Evolutionary conservation across 768 basidiomycete species (phyloP).

Genomic region (Serendipita sp.): DNA sequence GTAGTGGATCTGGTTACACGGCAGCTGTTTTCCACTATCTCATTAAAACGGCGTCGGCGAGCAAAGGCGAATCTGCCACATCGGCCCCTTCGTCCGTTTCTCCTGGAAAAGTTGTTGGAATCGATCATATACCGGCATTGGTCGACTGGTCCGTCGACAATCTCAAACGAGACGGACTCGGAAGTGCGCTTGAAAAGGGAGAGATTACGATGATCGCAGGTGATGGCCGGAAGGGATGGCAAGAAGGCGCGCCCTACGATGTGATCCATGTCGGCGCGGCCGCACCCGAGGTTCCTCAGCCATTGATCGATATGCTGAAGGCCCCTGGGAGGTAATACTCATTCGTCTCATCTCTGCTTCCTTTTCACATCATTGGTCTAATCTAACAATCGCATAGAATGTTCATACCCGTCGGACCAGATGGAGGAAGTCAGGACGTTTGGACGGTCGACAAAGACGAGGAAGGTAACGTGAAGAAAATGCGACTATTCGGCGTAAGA

Average conservation of each 20-base stretch:
- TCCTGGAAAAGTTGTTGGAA: constrained; percentile 55
- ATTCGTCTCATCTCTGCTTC: background rate
- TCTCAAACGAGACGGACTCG: constrained; percentile 47
- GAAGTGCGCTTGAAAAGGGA: constrained; percentile 32
- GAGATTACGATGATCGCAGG: constrained; percentile 49
- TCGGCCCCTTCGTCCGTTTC: constrained; percentile 10
- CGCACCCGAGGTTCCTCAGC: constrained; percentile 50
- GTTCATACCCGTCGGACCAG: constrained; percentile 80
- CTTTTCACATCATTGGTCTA: too few relatives aligned
- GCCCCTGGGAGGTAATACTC: constrained; percentile 33
- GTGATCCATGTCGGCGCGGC: constrained; percentile 94
- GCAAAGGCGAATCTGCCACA: constrained; percentile 10
- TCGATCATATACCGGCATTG: constrained; percentile 78
- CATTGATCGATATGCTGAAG: constrained; percentile 64
- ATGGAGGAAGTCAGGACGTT: constrained; percentile 34
- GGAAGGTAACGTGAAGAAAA: constrained; percentile 45
- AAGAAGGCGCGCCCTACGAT: constrained; percentile 41
- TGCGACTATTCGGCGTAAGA: constrained; percentile 61
- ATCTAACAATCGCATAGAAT: constrained; percentile 25
- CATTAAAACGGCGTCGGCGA: constrained; percentile 18
- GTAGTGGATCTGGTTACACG: constrained; percentile 77
- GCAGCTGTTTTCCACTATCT: constrained; percentile 68
- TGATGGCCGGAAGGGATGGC: constrained; percentile 52
- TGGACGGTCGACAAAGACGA: constrained; percentile 65
- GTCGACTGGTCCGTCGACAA: constrained; percentile 56